Evolutionary conservation across 2,329 filamentous ascomycete species (phyloP), one percentile per base, ranked within the genome.

Genomic region (Trichoderma sp.): DNA sequence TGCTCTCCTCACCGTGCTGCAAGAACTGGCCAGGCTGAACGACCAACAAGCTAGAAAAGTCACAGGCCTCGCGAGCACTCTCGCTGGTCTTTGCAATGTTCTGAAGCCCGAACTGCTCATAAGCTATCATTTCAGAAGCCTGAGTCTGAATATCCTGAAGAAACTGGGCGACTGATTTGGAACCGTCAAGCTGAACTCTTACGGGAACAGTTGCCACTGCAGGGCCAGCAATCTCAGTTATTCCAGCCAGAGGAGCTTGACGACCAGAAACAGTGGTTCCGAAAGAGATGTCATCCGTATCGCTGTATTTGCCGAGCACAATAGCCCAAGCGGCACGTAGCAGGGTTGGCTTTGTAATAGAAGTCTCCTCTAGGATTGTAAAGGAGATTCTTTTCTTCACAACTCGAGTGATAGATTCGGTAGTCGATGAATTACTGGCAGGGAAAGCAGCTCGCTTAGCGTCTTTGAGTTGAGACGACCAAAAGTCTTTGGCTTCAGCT

Each of bases 321-420:
- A 68, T 43, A 28, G 66, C 66, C 66, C 66, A 68, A 10, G 66
- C 59, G 3, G 66, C 66, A 7, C 66, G 66, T 5, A 68, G 34
- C 14, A 68, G 14, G 21, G 66, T 46, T 34, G 66, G 18, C 6
- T 60, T 68, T 3, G 65, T 68, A 32, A 68, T 55, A 16, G 65
- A 54, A 13, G 30, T 54, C 2, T 21, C 55, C 13, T 37, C 32
- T n/a, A n/a, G 1, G 13, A 14, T 34, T 24, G 70, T 55, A 6
- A 72, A 59, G 24, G 72, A 60, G 3, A 74, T 69, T 46, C 75
- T 75, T 8, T 26, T 26, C 54, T 30, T 37, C 54, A 55, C 5
- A 14, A 55, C 37, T 1, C 37, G 32, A n/a, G 51, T 58, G 8
- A 14, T 49, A 11, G 49, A 46, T 11, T 63, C 52, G 14, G 32